Base-by-base conservation (phyloP, 257 asterid genomes). In the Solanum corneliomulleri region DNA sequence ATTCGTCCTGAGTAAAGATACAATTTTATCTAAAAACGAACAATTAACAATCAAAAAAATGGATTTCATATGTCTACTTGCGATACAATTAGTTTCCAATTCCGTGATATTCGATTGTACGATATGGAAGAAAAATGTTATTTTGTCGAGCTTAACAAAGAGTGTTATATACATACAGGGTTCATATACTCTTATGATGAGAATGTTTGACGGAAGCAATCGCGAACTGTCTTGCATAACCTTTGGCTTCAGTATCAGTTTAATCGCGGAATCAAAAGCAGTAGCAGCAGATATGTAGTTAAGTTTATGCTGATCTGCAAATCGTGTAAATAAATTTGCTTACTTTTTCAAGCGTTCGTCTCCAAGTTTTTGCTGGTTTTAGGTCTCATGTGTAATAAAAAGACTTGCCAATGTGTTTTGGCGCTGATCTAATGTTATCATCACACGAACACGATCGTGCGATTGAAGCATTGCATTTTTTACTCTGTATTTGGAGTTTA, bases 181-280 rank as follows among this genome's bases (percentile, higher is more conserved):
- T 29, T 89, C 86, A 7, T 91, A 91, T 88, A 78, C 89, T 10
- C 88, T 90, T 74, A 84, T 45, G 42, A 90, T 91, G 92, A 87
- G 39, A 1, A 81, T 90, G 91, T 31, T 47, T 41, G 89, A 88
- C 39, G 90, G 68, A 56, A 68, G 82, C 86, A 56, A 87, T 84
- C 83, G 68, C 52, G 88, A 86, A 83, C 14, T 91, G 89, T 82
- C 89, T 58, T 91, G 93, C 90, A 88, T 91, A 60, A 91, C 83
- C 64, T 91, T 91, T 72, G 76, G 82, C 49, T 91, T 91, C 88
- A 91, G 86, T 88, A 81, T 91, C 27, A 88, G 89, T 33, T 87
- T 89, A 82, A 6, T 83, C 21, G 86, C 89, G 9, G 89, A 87
- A 52, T 49, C 82, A 72, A 88, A 74, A 84, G 88, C 88, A n/a